Evolutionary conservation across 108 stramenopile genomes (phyloP).

Genomic region (Poteriospumella lacustris): DNA sequence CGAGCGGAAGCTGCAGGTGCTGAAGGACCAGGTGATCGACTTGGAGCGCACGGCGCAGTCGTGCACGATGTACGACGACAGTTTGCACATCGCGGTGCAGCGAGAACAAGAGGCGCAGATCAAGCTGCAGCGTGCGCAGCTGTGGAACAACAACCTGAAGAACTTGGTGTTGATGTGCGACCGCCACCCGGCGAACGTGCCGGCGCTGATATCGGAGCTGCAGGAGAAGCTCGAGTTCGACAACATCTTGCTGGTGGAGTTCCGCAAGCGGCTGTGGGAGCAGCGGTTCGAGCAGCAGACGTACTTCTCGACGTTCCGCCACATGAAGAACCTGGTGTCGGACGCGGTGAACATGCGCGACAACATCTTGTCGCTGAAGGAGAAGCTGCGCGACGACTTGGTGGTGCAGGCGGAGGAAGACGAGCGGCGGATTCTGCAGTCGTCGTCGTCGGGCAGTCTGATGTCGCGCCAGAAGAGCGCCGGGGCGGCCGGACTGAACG

Average conservation of each 20-base stretch:
- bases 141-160: constrained; percentile 26
- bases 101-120: not conserved
- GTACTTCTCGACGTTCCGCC: not conserved
- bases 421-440: too few species aligned
- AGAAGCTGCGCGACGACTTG: not conserved
- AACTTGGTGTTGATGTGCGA: constrained; percentile 33
- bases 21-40: not conserved
- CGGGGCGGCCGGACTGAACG: too few species aligned
- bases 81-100: not conserved
- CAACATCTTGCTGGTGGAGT: constrained; percentile 11
- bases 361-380: constrained; percentile 1
- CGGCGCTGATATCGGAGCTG: constrained; percentile 39
- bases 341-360: constrained; percentile 18
- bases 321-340: constrained; percentile 19
- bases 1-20: not conserved
- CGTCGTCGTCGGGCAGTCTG: too few species aligned
- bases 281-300: constrained; percentile 27
- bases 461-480: too few species aligned
- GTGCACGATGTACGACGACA: not conserved
- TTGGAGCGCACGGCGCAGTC: not conserved
- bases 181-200: constrained; percentile 38
- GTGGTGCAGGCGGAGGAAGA: constrained; percentile 1
- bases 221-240: constrained; percentile 36
- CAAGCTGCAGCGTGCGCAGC: constrained; percentile 1
- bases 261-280: constrained; percentile 26